Evolutionary conservation across 225 moss, liverwort and hornwort genomes (phyloP), one percentile per base, ranked within the genome.

Genomic region (Polytrichum commune): DNA sequence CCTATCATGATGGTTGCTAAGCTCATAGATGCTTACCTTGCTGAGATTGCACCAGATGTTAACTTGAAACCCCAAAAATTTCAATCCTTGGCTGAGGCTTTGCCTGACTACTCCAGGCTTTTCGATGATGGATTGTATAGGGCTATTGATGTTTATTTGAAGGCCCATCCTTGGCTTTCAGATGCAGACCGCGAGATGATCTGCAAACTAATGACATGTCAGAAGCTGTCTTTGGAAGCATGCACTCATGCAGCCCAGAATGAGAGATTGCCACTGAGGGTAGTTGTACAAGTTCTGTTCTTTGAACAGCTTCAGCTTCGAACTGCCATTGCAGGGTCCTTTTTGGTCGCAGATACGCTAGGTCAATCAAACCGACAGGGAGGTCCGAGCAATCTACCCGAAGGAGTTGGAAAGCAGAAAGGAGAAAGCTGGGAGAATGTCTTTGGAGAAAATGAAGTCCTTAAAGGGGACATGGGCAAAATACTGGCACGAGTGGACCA

Each of bases 211-310:
- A 90, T 90, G 89, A 83, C 72, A 69, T 90, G 89, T 67, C 89
- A 90, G 82, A 90, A 90, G 74, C 80, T 90, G 22, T 87, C 89
- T 1, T 55, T 90, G 69, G 89, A 90, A 29, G 89, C 89, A 3
- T 90, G 89, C 72, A 90, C 89, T 16, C 89, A 90, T 27, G 89
- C 89, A 5, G 89, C 89, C 22, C 89, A 90, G 30, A 90, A 90
- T 26, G 89, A 90, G 68, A 73, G 89, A 55, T 29, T 90, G 73
- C 89, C 89, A 19, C 68, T 90, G 74, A 53, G 89, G 23, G 87
- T 90, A 10, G 89, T 90, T 13, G 89, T 90, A 2, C 87, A 87
- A 76, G 89, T 90, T 58, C 80, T 90, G 5, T 87, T 78, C 76
- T 90, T 90, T 25, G 89, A 90, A 76, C 89, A 90, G 78, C 64